phyloP scores from a whole-genome alignment of 106 monocot species.

The Apostasia shenzhenica region DNA sequence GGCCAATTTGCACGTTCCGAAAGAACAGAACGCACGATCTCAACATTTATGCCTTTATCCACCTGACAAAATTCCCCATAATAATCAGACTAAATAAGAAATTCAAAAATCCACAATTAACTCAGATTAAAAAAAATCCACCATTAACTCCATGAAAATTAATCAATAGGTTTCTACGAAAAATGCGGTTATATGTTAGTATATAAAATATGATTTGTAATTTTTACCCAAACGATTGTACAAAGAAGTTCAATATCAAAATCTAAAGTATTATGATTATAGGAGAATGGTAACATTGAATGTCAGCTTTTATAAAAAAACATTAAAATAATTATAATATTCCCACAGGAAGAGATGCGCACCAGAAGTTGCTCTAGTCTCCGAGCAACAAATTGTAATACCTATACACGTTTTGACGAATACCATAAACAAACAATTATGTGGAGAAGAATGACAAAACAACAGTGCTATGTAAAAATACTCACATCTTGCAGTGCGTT shows the following conservation, averaged over 20 bases:
- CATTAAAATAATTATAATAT: neutral
- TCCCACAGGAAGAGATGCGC: constrained; percentile 8
- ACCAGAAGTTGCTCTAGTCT: constrained; percentile 96
- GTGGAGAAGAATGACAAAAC: neutral
- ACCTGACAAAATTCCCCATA: constrained; percentile 25
- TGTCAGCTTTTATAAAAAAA: too few species aligned
- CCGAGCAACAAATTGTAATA: constrained; percentile 71
- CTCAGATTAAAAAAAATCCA: too few species aligned
- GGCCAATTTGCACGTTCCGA: constrained; percentile 60
- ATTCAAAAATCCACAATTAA: too few species aligned
- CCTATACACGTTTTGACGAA: constrained; percentile 30
- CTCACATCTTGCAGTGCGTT: constrained; percentile 58
- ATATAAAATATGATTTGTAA: too few species aligned
- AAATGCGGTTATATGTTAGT: too few species aligned
- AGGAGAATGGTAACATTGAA: too few species aligned
- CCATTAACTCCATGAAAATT: too few species aligned
- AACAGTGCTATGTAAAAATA: neutral
- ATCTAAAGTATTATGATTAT: too few species aligned
- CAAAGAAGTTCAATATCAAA: too few species aligned
- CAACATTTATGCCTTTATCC: constrained; percentile 56
- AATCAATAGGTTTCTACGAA: too few species aligned
- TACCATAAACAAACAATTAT: neutral
- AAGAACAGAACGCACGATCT: constrained; percentile 61
- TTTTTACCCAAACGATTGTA: too few species aligned
- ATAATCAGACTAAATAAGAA: neutral